A percentile compares a stretch with the other conserved stretches of the same genome.
Conservation (phyloP, 2,329 filamentous ascomycete species). For the Capronia coronata region DNA sequence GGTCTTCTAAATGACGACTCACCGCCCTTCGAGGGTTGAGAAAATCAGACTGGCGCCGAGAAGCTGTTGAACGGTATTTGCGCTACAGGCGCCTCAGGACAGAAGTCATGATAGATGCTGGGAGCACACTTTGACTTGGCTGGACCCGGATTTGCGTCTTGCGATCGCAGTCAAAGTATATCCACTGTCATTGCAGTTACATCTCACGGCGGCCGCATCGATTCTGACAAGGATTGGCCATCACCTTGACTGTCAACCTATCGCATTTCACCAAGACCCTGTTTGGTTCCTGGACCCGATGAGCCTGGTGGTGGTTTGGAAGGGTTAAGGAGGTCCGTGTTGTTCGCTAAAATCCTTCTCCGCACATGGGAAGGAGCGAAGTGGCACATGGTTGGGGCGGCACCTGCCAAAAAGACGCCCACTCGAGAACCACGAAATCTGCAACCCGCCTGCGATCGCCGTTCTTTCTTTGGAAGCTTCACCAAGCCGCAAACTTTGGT, state of each 20-base stretch:
- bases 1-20: conserved; percentile 17
- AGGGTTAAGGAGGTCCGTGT: neutral
- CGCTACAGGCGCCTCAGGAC: too few species aligned
- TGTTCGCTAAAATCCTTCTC: neutral
- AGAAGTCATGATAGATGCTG: too few species aligned
- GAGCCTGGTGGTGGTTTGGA: neutral
- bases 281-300: neutral
- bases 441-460: neutral
- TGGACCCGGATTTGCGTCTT: neutral
- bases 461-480: neutral
- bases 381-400: neutral
- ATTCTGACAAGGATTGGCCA: too few species aligned
- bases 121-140: neutral
- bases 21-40: too few species aligned
- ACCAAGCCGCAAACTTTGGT: neutral
- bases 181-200: too few species aligned
- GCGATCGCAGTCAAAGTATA: too few species aligned
- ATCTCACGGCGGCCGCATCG: too few species aligned
- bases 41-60: too few species aligned
- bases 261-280: neutral
- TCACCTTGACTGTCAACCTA: too few species aligned
- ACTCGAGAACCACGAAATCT: neutral
- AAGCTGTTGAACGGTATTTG: too few species aligned
- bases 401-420: neutral
- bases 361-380: neutral